Base-by-base conservation (phyloP, 768 basidiomycete genomes). In the Lentinula detonsa region DNA sequence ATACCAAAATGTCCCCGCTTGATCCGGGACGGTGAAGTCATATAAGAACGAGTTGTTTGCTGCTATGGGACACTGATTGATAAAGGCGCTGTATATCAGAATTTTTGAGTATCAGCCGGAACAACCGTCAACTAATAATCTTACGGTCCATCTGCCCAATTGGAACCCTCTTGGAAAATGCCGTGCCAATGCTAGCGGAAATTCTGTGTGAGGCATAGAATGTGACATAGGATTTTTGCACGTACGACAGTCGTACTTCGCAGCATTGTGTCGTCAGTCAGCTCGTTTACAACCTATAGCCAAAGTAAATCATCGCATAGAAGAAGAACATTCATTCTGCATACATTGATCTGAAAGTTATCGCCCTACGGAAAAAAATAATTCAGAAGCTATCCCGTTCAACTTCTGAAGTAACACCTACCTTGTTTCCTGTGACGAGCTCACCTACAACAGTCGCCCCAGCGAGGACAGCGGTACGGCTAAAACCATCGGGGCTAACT, bases 1-100 rank as follows among this genome's bases (percentile, higher is more conserved):
- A 43, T 70, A 73, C 81, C 81, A 82, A 60, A 72, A 82, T 0
- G 78, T 81, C 5, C 80, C 81, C 2, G 76, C 69, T 60, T 80
- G 76, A 33, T 71, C 66, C 15, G 66, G 57, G 48, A 67, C 67
- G n/a, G 67, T 69, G 68, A 81, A 80, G 39, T 73, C 69, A 62
- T 81, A 79, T 37, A 71, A 61, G 65, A 80, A 81, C 5, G 70
- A 72, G 15, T 74, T 63, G 11, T 71, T 70, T 1, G 74, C 71
- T 18, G 66, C 67, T 21, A 80, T 80, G 13, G 80, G 81, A 62
- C 80, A 82, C 63, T 80, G 79, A 21, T 72, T 78, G 3, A 80
- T 67, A 39, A 72, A 78, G 18, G 55, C 53, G 10, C 53, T 54
- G 10, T n/a, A 35, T 1, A 23, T 21, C 21, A 54, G 21, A 15